A percentile compares a stretch with the other conserved stretches of the same genome.
These are phyloP conservation scores for Berberis thunbergii DNA, from an alignment of 164 flowering plant genomes.

Conservation along the genomic window DNA sequence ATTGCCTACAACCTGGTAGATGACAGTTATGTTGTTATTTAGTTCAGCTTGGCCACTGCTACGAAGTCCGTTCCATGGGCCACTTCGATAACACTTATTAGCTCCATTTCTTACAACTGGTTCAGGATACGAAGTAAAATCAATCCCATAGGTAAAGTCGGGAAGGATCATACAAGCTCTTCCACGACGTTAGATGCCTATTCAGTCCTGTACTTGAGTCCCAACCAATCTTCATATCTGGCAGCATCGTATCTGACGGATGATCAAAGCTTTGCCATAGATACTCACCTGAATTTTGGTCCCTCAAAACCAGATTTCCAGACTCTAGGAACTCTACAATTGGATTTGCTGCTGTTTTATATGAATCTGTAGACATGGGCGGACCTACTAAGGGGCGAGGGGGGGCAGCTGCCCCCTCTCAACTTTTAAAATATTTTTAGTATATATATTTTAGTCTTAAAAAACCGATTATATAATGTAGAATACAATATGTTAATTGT, in stretches of 20 bases:
- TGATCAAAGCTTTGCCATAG: conserved; percentile 28
- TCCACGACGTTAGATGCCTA: conserved; percentile 22
- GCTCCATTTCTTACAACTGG: conserved; percentile 4
- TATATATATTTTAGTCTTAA: too few relatives aligned
- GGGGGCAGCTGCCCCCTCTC: too few relatives aligned
- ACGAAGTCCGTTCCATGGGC: conserved; percentile 43
- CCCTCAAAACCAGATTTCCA: conserved; percentile 13
- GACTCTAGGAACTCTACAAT: background rate
- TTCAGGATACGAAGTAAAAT: conserved; percentile 14
- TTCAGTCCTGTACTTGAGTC: conserved; percentile 6
- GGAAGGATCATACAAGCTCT: conserved; percentile 23
- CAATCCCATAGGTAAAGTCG: conserved; percentile 10
- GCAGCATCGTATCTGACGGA: conserved; percentile 14
- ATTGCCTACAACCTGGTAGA: background rate
- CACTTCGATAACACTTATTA: conserved; percentile 11
- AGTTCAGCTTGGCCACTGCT: conserved; percentile 17
- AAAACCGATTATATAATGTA: too few relatives aligned
- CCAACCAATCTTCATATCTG: conserved; percentile 18
- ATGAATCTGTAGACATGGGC: conserved; percentile 1
- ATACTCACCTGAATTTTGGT: background rate
- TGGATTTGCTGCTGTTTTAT: background rate
- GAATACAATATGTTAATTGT: too few relatives aligned
- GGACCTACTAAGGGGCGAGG: too few relatives aligned
- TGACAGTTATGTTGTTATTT: background rate
- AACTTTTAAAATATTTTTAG: too few relatives aligned